A percentile compares a stretch with the other conserved stretches of the same genome.
These are phyloP conservation scores for Cichorium intybus DNA, from an alignment of 140 eudicot species.

Conservation along the genomic window DNA sequence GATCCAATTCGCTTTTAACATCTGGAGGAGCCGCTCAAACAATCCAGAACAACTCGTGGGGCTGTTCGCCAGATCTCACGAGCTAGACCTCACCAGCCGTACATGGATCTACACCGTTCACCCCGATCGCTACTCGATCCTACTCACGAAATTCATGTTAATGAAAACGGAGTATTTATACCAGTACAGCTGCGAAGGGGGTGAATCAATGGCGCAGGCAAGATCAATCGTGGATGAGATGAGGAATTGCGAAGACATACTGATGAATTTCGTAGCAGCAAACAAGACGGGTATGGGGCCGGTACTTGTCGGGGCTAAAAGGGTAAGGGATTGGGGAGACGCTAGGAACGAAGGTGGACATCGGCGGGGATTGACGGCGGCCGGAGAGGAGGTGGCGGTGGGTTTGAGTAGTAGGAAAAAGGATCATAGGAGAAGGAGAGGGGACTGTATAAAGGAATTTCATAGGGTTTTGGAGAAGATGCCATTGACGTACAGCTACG, in stretches of 20 bases:
- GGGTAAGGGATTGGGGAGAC: conserved; percentile 85
- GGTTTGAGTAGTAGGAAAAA: conserved; percentile 82
- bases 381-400: conserved; percentile 41
- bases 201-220: conserved; percentile 34
- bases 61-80: conserved; percentile 83
- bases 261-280: conserved; percentile 87
- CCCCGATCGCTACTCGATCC: conserved; percentile 59
- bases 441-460: conserved; percentile 80
- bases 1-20: conserved; percentile 53
- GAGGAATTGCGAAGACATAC: conserved; percentile 88
- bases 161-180: conserved; percentile 45
- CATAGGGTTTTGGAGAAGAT: conserved; percentile 74
- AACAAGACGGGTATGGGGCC: conserved; percentile 51
- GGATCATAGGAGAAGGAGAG: conserved; percentile 92
- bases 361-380: conserved; percentile 14
- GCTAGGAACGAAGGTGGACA: conserved; percentile 58
- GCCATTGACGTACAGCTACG: conserved; percentile 81
- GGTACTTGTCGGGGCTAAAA: conserved; percentile 59
- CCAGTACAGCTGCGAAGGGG: conserved; percentile 54
- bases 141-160: conserved; percentile 77
- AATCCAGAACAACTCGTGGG: conserved; percentile 58
- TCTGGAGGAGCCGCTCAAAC: conserved; percentile 38
- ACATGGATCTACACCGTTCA: conserved; percentile 85
- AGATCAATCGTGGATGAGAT: conserved; percentile 58
- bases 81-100: conserved; percentile 40